Base-by-base conservation (phyloP, 306 rosid species). In the Rosa multiflora region DNA sequence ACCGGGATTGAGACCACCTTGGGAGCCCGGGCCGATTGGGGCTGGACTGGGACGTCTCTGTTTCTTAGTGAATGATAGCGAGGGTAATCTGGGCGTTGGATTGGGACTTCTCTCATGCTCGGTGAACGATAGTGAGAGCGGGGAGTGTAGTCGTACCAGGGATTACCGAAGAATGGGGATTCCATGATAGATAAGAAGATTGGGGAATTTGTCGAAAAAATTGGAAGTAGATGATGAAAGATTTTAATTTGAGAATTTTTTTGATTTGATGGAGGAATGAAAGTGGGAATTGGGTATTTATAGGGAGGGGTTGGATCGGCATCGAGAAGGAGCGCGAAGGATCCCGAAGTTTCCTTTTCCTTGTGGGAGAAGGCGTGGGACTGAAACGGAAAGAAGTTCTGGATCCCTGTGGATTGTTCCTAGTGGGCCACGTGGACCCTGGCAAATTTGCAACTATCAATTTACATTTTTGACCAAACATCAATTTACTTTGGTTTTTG, bases 1-100 rank as follows among this genome's bases (percentile, higher is more conserved):
- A 94, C 93, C 0, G 98, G 98, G 23, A 92, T 82, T 1, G 93
- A 72, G 73, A 90, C 78, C 15, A 89, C 93, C 81, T 86, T 89
- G 0, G 86, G 80, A 0, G 84, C 78, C 46, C 70, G 39, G 70
- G 76, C 78, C 43, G 87, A 10, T 32, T 66, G 78, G 32, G 69
- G 76, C 42, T 73, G 61, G 11, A 44, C 63, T 0, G 85, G 79
- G 53, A 67, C 35, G 23, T 43, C 76, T 78, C 18, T 56, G 58
- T 11, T 21, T 51, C 18, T n/a, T 15, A 67, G 79, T 12, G 78
- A 69, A 48, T 73, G 35, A 35, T 72, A 26, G 35, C 23, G 61
- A 52, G 66, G 44, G 26, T 39, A 55, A 55, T 55, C 70, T 73
- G 82, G 39, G 87, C 13, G 76, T 39, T 75, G 64, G 18, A 43